Evolutionary conservation across 768 basidiomycete genomes (phyloP).

Genomic region (Xerocomus spinulosus): DNA sequence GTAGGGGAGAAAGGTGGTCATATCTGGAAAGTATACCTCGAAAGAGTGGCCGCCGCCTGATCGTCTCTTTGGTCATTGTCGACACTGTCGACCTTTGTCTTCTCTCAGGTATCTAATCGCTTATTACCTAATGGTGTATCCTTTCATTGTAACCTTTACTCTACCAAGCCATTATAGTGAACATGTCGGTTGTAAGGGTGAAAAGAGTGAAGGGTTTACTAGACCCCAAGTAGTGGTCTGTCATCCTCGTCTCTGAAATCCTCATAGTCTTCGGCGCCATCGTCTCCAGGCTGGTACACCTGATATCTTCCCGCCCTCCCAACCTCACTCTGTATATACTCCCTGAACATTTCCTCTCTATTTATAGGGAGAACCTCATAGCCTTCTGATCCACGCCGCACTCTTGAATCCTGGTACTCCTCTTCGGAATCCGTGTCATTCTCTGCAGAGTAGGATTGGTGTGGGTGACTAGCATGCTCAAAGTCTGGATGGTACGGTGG

Average conservation of each 20-base stretch:
- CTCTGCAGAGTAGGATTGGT: conserved; percentile 16
- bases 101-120: conserved; percentile 21
- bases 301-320: conserved; percentile 60
- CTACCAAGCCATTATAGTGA: conserved; percentile 22
- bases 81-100: conserved; percentile 6
- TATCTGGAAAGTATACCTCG: conserved; percentile 67
- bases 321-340: conserved; percentile 51
- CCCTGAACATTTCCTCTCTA: conserved; percentile 59
- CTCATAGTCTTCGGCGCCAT: conserved; percentile 43
- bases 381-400: conserved; percentile 78
- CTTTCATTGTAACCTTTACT: conserved; percentile 22
- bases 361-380: conserved; percentile 63
- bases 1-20: conserved; percentile 67
- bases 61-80: conserved; percentile 3
- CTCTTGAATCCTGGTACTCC: conserved; percentile 31
- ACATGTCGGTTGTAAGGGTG: not conserved
- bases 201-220: not conserved
- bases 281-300: conserved; percentile 63
- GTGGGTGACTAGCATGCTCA: conserved; percentile 29
- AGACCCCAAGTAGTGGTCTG: conserved; percentile 15
- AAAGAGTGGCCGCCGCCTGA: conserved; percentile 35
- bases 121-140: conserved; percentile 33
- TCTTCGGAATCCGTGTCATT: conserved; percentile 29
- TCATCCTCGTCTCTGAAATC: conserved; percentile 16
- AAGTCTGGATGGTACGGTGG: conserved; percentile 82